phyloP scores from a whole-genome alignment of 257 asterid species.

The Rauvolfia tetraphylla region DNA sequence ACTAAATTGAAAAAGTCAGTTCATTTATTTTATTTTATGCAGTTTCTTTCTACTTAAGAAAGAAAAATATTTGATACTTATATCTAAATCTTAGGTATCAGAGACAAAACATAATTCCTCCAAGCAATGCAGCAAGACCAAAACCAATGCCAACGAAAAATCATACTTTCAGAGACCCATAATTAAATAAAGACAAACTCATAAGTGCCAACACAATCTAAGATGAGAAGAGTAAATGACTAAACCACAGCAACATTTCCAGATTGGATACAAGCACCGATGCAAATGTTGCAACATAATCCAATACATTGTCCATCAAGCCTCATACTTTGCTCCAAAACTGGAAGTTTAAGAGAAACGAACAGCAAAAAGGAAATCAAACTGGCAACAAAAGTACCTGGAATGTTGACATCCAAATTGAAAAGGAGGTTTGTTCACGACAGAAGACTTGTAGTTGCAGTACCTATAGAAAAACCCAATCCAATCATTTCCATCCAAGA shows the following conservation, averaged over 20 bases:
- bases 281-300: neutral
- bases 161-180: conserved; percentile 64
- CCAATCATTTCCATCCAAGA: no score
- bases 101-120: no score
- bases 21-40: neutral
- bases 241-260: no score
- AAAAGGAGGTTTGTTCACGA: conserved; percentile 61
- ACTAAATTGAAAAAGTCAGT: neutral
- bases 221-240: no score
- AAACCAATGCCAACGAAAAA: conserved; percentile 78
- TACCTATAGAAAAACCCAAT: conserved; percentile 38
- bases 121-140: conserved; percentile 55
- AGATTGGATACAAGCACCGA: no score
- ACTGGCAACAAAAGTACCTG: conserved; percentile 32
- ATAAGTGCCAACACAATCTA: neutral
- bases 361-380: neutral
- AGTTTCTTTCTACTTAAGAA: no score
- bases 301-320: neutral
- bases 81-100: no score
- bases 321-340: neutral
- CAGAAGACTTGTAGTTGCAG: conserved; percentile 62
- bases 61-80: no score
- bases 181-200: neutral
- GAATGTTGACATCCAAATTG: conserved; percentile 68
- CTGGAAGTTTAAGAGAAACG: neutral